Evolutionary conservation across 2,329 filamentous ascomycete genomes (phyloP), one percentile per base, ranked within the genome.

Genomic region (Botrytis fabae): DNA sequence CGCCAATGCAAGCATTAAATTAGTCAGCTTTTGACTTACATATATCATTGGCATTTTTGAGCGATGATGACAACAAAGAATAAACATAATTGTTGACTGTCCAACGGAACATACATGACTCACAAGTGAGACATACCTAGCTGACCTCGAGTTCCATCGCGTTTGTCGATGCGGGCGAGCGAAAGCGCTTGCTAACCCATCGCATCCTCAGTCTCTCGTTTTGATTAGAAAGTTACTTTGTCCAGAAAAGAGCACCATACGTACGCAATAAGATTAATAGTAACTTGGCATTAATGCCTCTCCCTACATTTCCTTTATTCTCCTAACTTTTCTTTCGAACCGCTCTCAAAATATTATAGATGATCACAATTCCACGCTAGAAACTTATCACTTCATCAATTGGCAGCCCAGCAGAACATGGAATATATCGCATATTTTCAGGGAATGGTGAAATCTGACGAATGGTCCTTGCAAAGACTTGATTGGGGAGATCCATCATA

Each of bases 141-240:
- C n/a, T 9, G 9, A 18, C 2, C 0, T 32, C n/a, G 28, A 28
- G 0, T 1, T 57, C n/a, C 51, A 18, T 9, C 14, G n/a, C 7
- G 28, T 4, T 28, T 18, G 2, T 18, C 3, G 5, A 57, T 32
- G n/a, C n/a, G 51, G n/a, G 18, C 6, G 2, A 57, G 6, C 0
- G n/a, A 4, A 28, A 57, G 14, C 7, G 28, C 14, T 57, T 18
- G 6, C 14, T n/a, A 1, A 18, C 3, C 12, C 3, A 54, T 54
- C n/a, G n/a, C 1, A 54, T n/a, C 48, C 48, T 28, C 6, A 54
- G 2, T 18, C 7, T 7, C 0, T 9, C 2, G 18, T 54, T 28
- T 2, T 1, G 8, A 54, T 28, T 14, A 6, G 5, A 28, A 18
- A 16, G 25, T 14, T 12, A 2, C 25, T 54, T 54, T 7, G n/a